phyloP scores from a whole-genome alignment of 2,329 filamentous ascomycete species.

The Penicillium sp. region DNA sequence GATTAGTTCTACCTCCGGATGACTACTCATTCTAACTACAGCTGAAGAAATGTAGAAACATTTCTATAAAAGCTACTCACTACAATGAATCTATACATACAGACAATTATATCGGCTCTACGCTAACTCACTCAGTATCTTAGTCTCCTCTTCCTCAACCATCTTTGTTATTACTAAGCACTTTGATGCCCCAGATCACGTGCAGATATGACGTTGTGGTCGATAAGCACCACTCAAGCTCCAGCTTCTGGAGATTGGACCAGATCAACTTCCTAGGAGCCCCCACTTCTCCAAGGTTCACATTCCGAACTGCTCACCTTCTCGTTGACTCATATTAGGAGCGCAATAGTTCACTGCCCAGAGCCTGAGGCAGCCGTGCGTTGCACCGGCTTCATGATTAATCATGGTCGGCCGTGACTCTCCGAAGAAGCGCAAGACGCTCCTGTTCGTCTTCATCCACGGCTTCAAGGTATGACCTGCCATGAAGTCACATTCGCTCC shows the following conservation, averaged over 20 bases:
- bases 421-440: conserved; percentile 48
- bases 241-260: background rate
- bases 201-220: background rate
- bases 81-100: too few species aligned
- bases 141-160: too few species aligned
- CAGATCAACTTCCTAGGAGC: background rate
- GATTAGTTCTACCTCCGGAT: too few species aligned
- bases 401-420: background rate
- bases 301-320: background rate
- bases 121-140: too few species aligned
- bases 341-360: background rate
- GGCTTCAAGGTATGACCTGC: conserved; percentile 51
- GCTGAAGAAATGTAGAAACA: too few species aligned
- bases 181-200: background rate
- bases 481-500: background rate
- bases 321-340: background rate
- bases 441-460: conserved; percentile 54
- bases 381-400: conserved; percentile 6
- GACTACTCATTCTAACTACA: too few species aligned
- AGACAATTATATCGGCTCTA: too few species aligned
- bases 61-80: too few species aligned
- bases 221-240: background rate
- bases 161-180: too few species aligned
- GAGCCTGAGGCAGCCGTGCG: background rate
- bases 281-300: background rate